Percentiles rank a stretch among this genome's conserved stretches.
These are phyloP conservation scores for Salix dunnii DNA, from an alignment of 345 rosid genomes.

Conservation along the genomic window DNA sequence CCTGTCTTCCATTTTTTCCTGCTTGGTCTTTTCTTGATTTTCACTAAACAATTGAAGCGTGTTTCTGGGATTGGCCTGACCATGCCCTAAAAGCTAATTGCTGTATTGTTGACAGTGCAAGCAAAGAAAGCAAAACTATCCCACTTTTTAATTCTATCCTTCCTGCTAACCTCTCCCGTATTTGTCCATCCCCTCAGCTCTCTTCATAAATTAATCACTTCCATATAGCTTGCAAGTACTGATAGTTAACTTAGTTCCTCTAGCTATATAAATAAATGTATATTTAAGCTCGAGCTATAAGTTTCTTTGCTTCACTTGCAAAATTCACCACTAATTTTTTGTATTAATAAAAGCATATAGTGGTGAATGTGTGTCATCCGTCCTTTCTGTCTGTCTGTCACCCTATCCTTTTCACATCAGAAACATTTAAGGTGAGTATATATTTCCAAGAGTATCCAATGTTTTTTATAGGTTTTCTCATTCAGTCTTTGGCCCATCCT, in stretches of 20 bases:
- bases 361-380: not conserved
- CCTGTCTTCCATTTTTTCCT: too few species aligned
- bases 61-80: too few species aligned
- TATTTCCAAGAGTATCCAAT: conserved; percentile 5
- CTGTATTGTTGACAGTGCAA: conserved; percentile 5
- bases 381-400: too few species aligned
- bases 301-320: conserved; percentile 21
- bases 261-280: not conserved
- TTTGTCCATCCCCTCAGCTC: not conserved
- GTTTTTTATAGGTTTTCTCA: conserved; percentile 3
- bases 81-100: too few species aligned
- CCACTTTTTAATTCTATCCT: not conserved
- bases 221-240: not conserved
- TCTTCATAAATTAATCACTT: not conserved
- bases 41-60: too few species aligned
- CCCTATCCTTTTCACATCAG: not conserved
- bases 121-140: not conserved
- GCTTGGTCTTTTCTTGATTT: too few species aligned
- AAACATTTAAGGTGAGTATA: conserved; percentile 7
- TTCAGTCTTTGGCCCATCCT: not conserved
- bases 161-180: too few species aligned
- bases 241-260: not conserved
- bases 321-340: conserved; percentile 1
- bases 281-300: not conserved
- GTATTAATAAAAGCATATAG: conserved; percentile 5